phyloP scores from a whole-genome alignment of 768 basidiomycete genomes.

The Porpolomopsis calyptriformis region DNA sequence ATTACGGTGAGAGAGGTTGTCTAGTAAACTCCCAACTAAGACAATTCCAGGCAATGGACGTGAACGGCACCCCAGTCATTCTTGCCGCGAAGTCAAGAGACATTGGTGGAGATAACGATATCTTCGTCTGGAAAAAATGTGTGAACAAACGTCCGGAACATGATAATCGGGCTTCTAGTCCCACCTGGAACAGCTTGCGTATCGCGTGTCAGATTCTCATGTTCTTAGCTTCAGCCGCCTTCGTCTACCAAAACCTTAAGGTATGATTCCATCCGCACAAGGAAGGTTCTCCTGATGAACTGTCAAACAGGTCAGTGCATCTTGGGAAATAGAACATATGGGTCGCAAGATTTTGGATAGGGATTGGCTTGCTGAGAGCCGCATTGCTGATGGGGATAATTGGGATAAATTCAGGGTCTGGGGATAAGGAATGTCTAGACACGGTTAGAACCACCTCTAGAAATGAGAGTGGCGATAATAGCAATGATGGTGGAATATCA shows the following conservation, averaged over 20 bases:
- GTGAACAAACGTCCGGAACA: neutral
- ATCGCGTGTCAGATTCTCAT: neutral
- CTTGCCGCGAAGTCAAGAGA: neutral
- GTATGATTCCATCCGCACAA: neutral
- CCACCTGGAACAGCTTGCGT: neutral
- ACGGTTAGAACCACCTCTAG: no score
- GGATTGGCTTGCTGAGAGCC: no score
- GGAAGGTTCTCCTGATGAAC: no score
- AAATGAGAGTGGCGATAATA: no score
- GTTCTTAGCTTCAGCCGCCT: neutral
- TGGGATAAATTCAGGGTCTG: no score
- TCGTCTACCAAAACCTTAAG: neutral
- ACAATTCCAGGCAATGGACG: neutral
- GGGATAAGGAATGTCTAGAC: no score
- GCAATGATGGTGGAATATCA: no score
- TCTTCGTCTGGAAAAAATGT: neutral
- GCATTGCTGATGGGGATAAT: no score
- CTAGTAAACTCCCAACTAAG: neutral
- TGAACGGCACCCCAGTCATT: neutral
- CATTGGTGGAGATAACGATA: neutral
- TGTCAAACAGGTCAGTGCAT: no score
- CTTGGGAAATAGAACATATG: no score
- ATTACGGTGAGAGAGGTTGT: conserved; percentile 8
- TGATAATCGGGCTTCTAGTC: neutral
- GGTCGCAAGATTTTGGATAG: no score